Conservation (phyloP, 2,329 filamentous ascomycete genomes). For the Chaetoscypha palmicola region DNA sequence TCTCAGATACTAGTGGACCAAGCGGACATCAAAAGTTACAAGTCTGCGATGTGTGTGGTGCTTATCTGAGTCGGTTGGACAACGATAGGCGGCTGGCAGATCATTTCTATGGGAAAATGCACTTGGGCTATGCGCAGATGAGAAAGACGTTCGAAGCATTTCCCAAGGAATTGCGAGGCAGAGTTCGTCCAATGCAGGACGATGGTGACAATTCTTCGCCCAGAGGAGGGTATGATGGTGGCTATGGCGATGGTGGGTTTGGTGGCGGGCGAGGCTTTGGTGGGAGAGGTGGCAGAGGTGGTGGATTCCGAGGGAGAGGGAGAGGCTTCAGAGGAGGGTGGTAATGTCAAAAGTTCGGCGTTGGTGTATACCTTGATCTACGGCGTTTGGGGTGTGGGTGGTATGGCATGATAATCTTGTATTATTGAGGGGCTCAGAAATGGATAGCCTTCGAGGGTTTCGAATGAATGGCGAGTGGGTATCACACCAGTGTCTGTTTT, state of each 20-base stretch:
- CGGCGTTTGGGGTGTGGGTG: not conserved
- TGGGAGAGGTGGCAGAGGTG: constrained; percentile 34
- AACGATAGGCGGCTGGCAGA: constrained; percentile 92
- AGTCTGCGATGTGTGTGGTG: constrained; percentile 96
- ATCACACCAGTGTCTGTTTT: no score
- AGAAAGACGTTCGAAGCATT: constrained; percentile 85
- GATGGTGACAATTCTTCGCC: constrained; percentile 44
- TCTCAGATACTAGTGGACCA: constrained; percentile 87
- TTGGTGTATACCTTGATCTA: constrained; percentile 9
- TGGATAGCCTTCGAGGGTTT: no score
- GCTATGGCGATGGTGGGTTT: constrained; percentile 38
- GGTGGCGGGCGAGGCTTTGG: constrained; percentile 30
- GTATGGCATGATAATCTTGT: constrained; percentile 1
- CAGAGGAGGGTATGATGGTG: constrained; percentile 46
- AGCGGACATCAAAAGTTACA: constrained; percentile 96
- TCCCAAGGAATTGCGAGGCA: constrained; percentile 75
- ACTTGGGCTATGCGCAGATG: constrained; percentile 97
- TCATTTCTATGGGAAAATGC: constrained; percentile 99
- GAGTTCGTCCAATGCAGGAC: constrained; percentile 50
- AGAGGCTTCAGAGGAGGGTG: constrained; percentile 27
- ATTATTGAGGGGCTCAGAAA: no score
- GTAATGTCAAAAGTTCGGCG: constrained; percentile 16
- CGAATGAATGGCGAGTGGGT: no score
- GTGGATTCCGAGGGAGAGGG: constrained; percentile 35
- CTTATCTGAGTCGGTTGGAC: constrained; percentile 84